phyloP scores from a whole-genome alignment of 179 eudicot genomes.

The Patellifolia procumbens region DNA sequence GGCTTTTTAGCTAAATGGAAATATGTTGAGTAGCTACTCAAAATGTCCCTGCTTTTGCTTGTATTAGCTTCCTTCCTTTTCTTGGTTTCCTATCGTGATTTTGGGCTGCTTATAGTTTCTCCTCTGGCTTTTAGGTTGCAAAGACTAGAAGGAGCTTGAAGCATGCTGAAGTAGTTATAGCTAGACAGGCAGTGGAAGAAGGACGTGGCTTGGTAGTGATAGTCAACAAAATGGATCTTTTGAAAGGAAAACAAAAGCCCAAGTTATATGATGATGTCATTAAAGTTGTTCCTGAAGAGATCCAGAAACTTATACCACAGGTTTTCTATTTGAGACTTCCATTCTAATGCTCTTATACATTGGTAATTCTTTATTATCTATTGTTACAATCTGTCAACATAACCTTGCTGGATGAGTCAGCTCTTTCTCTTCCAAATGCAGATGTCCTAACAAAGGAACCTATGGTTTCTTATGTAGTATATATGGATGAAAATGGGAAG shows the following conservation, averaged over 20 bases:
- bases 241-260: slow-evolving; percentile 52
- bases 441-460: background rate
- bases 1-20: background rate
- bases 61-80: background rate
- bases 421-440: background rate
- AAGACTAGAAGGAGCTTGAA: slow-evolving; percentile 70
- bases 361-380: background rate
- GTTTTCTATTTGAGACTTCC: slow-evolving; percentile 41
- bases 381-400: background rate
- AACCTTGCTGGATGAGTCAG: slow-evolving; percentile 1
- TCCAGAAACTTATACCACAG: slow-evolving; percentile 89
- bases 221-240: slow-evolving; percentile 92
- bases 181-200: slow-evolving; percentile 94
- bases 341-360: background rate
- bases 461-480: background rate
- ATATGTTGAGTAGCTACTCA: background rate
- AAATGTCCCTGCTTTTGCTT: background rate
- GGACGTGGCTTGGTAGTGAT: slow-evolving; percentile 89
- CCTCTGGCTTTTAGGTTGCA: slow-evolving; percentile 55
- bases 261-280: slow-evolving; percentile 56
- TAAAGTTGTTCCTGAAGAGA: slow-evolving; percentile 84
- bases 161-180: slow-evolving; percentile 92
- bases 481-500: background rate
- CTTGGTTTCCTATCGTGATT: background rate
- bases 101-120: background rate